Base-by-base conservation (phyloP, 345 rosid genomes). In the Pugionium cornutum region DNA sequence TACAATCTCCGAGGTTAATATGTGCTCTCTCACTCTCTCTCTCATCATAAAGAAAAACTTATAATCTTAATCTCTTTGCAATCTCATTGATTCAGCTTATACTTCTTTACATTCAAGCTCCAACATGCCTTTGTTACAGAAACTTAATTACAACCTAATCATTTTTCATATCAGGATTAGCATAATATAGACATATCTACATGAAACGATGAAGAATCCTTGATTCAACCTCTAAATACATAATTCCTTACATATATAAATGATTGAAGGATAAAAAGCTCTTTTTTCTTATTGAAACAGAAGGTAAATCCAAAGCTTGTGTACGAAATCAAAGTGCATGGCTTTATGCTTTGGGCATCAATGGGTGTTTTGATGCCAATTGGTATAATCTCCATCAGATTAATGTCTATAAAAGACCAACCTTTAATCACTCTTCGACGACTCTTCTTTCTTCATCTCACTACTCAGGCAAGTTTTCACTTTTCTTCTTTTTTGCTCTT, bases 361-460 rank as follows among this genome's bases (percentile, higher is more conserved):
- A 75, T 92, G 85, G 97, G 98, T 7, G 77, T 92, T 42, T 76
- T 92, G 9, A 73, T 79, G 82, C 98, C 98, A 59, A 48, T 83
- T 58, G 98, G 92, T 53, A 84, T 92, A 52, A 78, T 92, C 32
- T 76, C 75, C 2, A 79, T 85, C 29, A 82, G 96, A 76, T 51
- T 58, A 44, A 78, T 89, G 78, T 83, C 88, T 66, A 74, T 48
- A 37, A 84, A 70, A 77, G 79, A 75, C 33, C 74, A 80, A 53
- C 57, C 76, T 75, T 66, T 71, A 29, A 61, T 39, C 66, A 73
- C 80, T 67, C 64, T 49, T 44, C 85, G 66, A 65, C 73, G 66
- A 58, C 54, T 92, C 42, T 83, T 83, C 82, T 81, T 78, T 70
- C 61, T 89, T 47, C 98, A 92, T 67, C 62, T 78, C 40, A 64